phyloP scores from a whole-genome alignment of 1,284 basidiomycete genomes.

The Serendipita sp. region DNA sequence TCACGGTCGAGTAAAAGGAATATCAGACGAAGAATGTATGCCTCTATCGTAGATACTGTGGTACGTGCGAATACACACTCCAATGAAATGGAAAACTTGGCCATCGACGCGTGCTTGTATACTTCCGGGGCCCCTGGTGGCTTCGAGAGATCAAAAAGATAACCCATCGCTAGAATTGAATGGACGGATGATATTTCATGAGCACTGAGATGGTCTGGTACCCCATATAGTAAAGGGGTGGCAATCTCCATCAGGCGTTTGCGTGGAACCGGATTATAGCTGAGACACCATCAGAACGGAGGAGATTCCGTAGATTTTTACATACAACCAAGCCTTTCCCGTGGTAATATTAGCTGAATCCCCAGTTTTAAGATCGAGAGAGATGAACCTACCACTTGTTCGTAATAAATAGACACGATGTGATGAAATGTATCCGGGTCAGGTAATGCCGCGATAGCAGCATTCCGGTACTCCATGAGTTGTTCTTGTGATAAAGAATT shows the following conservation, averaged over 20 bases:
- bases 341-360: neutral
- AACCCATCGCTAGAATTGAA: neutral
- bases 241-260: neutral
- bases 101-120: neutral
- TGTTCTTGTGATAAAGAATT: neutral
- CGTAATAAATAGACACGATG: neutral
- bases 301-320: neutral
- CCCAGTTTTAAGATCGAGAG: neutral
- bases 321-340: neutral
- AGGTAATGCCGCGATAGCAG: neutral
- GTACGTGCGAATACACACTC: slow-evolving; percentile 1
- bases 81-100: neutral
- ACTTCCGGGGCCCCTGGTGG: neutral
- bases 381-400: neutral
- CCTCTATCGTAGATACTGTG: neutral
- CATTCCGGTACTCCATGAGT: neutral
- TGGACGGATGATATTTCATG: neutral
- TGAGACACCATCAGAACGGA: neutral
- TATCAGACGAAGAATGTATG: neutral
- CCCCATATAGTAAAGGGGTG: neutral
- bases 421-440: neutral
- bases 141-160: neutral
- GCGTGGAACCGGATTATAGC: slow-evolving; percentile 1
- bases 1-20: neutral
- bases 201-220: neutral